Conservation (phyloP, 257 asterid genomes). For the Plantago elongata region DNA sequence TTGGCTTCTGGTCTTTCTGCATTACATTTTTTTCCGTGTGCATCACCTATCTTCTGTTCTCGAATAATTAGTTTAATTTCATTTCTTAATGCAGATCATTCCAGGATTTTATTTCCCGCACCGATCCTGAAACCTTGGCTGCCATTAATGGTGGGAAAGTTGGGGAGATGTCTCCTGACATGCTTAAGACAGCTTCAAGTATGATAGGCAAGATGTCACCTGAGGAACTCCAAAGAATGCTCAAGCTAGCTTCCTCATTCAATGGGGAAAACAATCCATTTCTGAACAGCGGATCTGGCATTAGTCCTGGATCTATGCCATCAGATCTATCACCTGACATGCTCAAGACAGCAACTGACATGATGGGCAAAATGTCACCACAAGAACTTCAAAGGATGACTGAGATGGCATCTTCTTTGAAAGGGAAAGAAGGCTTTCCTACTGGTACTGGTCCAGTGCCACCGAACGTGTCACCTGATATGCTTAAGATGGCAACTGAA, state of each 20-base stretch:
- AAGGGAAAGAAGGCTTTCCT: slow-evolving; percentile 39
- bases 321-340: slow-evolving; percentile 69
- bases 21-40: slow-evolving; percentile 5
- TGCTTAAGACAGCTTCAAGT: slow-evolving; percentile 75
- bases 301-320: slow-evolving; percentile 52
- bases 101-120: slow-evolving; percentile 67
- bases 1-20: not conserved
- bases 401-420: slow-evolving; percentile 72
- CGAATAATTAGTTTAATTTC: slow-evolving; percentile 19
- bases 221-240: slow-evolving; percentile 79
- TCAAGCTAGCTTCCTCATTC: slow-evolving; percentile 71
- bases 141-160: slow-evolving; percentile 66
- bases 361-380: slow-evolving; percentile 91
- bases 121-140: slow-evolving; percentile 74
- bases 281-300: slow-evolving; percentile 34
- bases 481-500: slow-evolving; percentile 85
- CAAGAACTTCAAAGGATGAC: slow-evolving; percentile 75
- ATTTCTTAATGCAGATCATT: slow-evolving; percentile 52
- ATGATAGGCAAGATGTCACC: slow-evolving; percentile 81
- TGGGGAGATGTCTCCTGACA: slow-evolving; percentile 80
- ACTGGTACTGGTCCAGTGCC: slow-evolving; percentile 43
- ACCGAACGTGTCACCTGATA: slow-evolving; percentile 60
- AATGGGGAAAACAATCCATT: slow-evolving; percentile 49
- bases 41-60: not conserved
- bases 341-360: slow-evolving; percentile 78